phyloP scores from a whole-genome alignment of 306 rosid genomes.

The Adenanthera pavonina region DNA sequence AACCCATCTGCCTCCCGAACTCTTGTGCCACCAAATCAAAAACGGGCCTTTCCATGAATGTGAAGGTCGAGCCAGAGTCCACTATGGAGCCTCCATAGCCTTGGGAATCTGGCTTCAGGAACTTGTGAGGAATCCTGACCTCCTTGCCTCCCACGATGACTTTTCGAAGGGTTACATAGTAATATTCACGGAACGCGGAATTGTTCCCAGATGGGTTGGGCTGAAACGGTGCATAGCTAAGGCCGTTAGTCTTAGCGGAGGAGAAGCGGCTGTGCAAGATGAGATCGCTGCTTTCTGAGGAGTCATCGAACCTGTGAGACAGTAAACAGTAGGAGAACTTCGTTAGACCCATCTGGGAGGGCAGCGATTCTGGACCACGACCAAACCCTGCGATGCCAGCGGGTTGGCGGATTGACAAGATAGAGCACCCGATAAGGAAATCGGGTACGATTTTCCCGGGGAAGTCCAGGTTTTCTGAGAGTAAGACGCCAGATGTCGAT shows the following conservation, averaged over 20 bases:
- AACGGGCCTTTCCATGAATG: conserved; percentile 72
- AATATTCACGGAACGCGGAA: conserved; percentile 51
- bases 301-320: conserved; percentile 63
- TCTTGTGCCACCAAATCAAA: conserved; percentile 57
- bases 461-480: conserved; percentile 66
- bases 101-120: conserved; percentile 51
- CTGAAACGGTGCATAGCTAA: conserved; percentile 66
- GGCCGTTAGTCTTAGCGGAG: conserved; percentile 4
- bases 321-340: conserved; percentile 69
- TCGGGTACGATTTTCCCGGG: conserved; percentile 45
- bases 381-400: conserved; percentile 84
- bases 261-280: conserved; percentile 39
- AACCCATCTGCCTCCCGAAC: conserved; percentile 61
- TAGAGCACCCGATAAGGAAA: conserved; percentile 72
- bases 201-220: conserved; percentile 50
- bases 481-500: conserved; percentile 59
- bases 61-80: conserved; percentile 82
- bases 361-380: conserved; percentile 68
- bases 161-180: conserved; percentile 57
- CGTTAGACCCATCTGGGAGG: conserved; percentile 67
- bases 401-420: conserved; percentile 65
- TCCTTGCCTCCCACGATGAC: conserved; percentile 56
- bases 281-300: conserved; percentile 55
- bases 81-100: conserved; percentile 74
- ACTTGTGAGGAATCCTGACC: conserved; percentile 60